Evolutionary conservation across 257 asterid species (phyloP).

Genomic region (Haberlea rhodopensis): DNA sequence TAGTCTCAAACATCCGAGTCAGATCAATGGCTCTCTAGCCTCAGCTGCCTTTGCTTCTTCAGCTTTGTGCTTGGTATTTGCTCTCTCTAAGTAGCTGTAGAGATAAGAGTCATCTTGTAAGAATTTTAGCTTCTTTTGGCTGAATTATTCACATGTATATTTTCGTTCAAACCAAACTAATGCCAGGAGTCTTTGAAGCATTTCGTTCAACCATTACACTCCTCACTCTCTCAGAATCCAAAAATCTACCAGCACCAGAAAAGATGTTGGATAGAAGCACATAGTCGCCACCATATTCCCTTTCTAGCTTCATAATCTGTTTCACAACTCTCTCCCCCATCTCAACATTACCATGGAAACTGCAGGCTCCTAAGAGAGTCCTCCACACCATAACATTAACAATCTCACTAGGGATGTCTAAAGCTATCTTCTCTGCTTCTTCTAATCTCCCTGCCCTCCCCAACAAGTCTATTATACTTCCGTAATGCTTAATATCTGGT

Average conservation of each 20-base stretch:
- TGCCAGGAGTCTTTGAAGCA: conserved; percentile 53
- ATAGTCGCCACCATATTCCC: conserved; percentile 70
- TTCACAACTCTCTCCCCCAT: conserved; percentile 57
- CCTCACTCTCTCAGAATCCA: conserved; percentile 65
- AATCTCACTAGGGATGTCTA: conserved; percentile 40
- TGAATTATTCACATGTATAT: not conserved
- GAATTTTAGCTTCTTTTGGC: not conserved
- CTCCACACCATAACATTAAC: conserved; percentile 66
- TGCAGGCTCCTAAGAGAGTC: conserved; percentile 74
- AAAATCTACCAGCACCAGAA: conserved; percentile 53
- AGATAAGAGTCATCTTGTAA: not conserved
- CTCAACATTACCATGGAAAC: conserved; percentile 63
- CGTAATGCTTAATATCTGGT: conserved; percentile 63
- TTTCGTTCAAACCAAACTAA: conserved; percentile 34
- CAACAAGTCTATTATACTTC: conserved; percentile 63
- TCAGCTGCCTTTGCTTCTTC: too few species aligned
- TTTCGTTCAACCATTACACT: conserved; percentile 45
- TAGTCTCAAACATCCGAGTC: too few species aligned
- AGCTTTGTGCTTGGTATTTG: too few species aligned
- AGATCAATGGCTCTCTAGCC: too few species aligned
- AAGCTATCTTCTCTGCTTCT: conserved; percentile 71
- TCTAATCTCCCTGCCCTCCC: conserved; percentile 81
- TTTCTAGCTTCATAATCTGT: conserved; percentile 56
- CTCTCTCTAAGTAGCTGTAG: too few species aligned
- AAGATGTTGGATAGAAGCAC: conserved; percentile 70